Percentiles rank a stretch among this genome's conserved stretches.
Evolutionary conservation across 2,329 filamentous ascomycete species (phyloP).

Genomic region (Falciphora oryzae): DNA sequence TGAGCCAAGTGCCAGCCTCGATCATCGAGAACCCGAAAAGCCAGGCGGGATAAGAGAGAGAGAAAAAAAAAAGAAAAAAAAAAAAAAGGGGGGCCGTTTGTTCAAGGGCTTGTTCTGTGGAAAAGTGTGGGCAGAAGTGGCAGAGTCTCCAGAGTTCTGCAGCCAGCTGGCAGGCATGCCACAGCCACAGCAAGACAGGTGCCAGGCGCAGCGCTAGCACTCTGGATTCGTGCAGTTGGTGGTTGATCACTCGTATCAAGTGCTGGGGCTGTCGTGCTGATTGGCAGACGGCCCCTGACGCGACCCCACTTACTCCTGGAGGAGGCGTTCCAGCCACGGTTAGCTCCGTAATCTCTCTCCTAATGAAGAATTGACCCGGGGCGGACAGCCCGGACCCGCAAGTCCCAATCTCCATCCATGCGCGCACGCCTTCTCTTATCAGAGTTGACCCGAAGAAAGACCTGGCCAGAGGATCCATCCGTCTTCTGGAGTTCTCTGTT

Average conservation of each 20-base stretch:
- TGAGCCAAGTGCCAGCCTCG: not conserved
- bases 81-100: not conserved
- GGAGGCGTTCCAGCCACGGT: not conserved
- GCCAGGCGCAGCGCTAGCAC: not conserved
- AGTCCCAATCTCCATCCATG: not conserved
- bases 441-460: not conserved
- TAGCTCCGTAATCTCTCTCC: slow-evolving; percentile 5
- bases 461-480: not conserved
- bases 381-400: not conserved
- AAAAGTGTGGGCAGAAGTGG: too few relatives aligned
- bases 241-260: not conserved
- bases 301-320: not conserved
- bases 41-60: not conserved
- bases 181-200: not conserved
- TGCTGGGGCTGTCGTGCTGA: not conserved
- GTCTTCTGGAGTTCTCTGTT: not conserved
- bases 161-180: not conserved
- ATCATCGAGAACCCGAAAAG: not conserved
- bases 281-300: not conserved
- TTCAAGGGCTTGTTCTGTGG: too few relatives aligned
- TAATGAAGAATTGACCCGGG: not conserved
- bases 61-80: too few relatives aligned
- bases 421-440: not conserved
- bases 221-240: too few relatives aligned
- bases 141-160: not conserved